Conservation (phyloP, 345 rosid genomes). For the Gossypium raimondii region DNA sequence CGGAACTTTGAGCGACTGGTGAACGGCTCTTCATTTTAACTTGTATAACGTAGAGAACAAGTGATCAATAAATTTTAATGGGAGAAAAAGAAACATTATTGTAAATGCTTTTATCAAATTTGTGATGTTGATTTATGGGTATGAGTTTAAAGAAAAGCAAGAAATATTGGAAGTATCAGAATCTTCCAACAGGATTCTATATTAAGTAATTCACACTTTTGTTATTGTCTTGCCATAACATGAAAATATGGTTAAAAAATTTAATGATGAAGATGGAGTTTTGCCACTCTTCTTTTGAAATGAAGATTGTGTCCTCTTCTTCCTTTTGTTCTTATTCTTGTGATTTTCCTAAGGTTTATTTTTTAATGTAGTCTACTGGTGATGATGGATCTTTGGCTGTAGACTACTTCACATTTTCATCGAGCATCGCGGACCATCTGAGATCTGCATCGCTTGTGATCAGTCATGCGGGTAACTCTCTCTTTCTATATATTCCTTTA, state of each 20-base stretch:
- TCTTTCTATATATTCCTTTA: neutral
- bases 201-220: neutral
- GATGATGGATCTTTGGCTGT: conserved; percentile 64
- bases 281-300: neutral
- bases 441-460: conserved; percentile 85
- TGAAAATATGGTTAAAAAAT: neutral
- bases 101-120: neutral
- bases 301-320: neutral
- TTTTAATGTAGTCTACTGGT: conserved; percentile 43
- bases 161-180: neutral
- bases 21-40: neutral
- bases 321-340: neutral
- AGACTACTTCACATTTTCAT: conserved; percentile 84
- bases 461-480: conserved; percentile 70
- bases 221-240: neutral
- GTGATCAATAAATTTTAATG: neutral
- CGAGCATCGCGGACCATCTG: conserved; percentile 76
- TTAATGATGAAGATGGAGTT: neutral
- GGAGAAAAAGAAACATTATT: neutral
- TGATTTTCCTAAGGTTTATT: neutral
- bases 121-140: neutral
- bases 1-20: neutral
- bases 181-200: neutral
- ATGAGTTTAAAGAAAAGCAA: neutral
- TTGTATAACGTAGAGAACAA: neutral